A percentile compares a stretch with the other conserved stretches of the same genome.
phyloP scores from a whole-genome alignment of 2,329 filamentous ascomycete genomes.

The Fusarium napiforme region DNA sequence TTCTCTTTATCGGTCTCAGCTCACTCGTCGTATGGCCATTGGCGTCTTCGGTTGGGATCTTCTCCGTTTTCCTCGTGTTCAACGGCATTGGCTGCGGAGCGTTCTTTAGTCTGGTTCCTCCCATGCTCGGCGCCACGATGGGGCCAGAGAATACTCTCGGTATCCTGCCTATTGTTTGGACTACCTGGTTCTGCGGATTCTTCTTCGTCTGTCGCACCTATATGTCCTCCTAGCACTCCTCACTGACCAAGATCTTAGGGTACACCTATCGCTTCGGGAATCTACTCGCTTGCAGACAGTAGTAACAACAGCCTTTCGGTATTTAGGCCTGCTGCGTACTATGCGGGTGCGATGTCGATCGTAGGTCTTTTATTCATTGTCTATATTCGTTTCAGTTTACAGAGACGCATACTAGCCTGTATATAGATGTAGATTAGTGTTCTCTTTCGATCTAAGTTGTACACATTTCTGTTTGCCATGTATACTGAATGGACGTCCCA shows the following conservation, averaged over 20 bases:
- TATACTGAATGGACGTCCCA: fast-evolving
- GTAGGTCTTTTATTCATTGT: slow-evolving; percentile 25
- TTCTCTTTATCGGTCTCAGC: slow-evolving; percentile 44
- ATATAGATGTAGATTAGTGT: neutral
- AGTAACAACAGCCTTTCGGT: neutral
- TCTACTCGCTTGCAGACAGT: slow-evolving; percentile 26
- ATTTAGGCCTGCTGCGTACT: slow-evolving; percentile 33
- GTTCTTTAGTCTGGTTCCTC: slow-evolving; percentile 47
- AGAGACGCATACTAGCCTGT: neutral
- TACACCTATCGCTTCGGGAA: slow-evolving; percentile 38
- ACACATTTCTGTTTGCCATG: fast-evolving
- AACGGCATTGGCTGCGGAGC: slow-evolving; percentile 47
- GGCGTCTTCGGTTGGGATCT: slow-evolving; percentile 40
- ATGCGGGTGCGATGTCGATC: slow-evolving; percentile 31
- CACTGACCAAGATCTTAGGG: no score
- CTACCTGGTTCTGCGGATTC: slow-evolving; percentile 47
- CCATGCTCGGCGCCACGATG: slow-evolving; percentile 42
- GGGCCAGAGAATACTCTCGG: slow-evolving; percentile 39
- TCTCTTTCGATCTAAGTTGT: neutral
- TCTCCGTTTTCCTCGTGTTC: slow-evolving; percentile 36
- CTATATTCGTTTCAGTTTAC: slow-evolving; percentile 18
- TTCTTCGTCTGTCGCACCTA: no score
- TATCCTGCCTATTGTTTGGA: slow-evolving; percentile 45
- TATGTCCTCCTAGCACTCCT: no score
- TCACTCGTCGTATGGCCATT: slow-evolving; percentile 44